Base-by-base conservation (phyloP, 805 yeast species). In the Saccharomycopsis sp. region DNA sequence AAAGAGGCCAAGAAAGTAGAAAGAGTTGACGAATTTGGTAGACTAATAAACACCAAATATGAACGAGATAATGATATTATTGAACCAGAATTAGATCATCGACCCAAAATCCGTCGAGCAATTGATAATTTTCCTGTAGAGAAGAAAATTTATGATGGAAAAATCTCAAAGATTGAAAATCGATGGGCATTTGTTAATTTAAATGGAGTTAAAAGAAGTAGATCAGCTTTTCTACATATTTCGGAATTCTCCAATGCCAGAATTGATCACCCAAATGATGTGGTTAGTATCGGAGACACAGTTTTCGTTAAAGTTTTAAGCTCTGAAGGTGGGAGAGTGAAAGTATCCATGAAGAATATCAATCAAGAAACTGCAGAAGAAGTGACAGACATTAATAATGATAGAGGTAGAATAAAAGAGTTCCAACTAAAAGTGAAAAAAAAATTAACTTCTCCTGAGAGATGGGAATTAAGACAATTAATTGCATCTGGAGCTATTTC, bases 381-480 rank as follows among this genome's bases (percentile, higher is more conserved):
- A n/a, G n/a, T n/a, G n/a, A n/a, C n/a, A n/a, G n/a, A n/a, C n/a
- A n/a, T n/a, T n/a, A n/a, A n/a, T n/a, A n/a, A n/a, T n/a, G n/a
- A n/a, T n/a, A n/a, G n/a, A n/a, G n/a, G n/a, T n/a, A n/a, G n/a
- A n/a, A n/a, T n/a, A n/a, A n/a, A n/a, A n/a, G n/a, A n/a, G n/a
- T n/a, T n/a, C n/a, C n/a, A n/a, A n/a, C n/a, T n/a, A n/a, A n/a
- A 8, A 50, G 49, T 10, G 47, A 63, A 58, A 46, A 60, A 67
- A 45, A 66, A 83, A 39, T 56, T 79, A 27, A 79, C 94, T 0
- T 81, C 94, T 0, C 94, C 94, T 0, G 97, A 88, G 58, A 60
- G 86, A 41, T 88, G 96, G 95, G 96, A 89, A 54, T 68, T 84
- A 38, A 66, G 82, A 26, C 96, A 88, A 54, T 61, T 88, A 34